phyloP scores from a whole-genome alignment of 2,329 filamentous ascomycete genomes.

The Claviceps purpurea region DNA sequence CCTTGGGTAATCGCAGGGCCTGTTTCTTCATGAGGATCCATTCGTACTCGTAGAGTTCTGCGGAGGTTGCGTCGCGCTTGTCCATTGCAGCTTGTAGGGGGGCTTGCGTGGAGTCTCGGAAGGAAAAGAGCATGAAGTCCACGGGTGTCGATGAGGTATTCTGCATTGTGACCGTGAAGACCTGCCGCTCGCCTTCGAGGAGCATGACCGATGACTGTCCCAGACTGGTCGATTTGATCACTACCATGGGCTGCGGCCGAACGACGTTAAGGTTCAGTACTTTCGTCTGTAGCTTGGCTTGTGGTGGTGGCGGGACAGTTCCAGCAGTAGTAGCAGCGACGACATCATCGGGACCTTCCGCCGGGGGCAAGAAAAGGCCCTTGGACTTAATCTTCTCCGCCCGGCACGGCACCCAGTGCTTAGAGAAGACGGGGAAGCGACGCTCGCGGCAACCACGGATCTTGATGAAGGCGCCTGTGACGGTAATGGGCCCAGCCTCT shows the following conservation, averaged over 20 bases:
- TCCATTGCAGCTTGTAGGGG: constrained; percentile 62
- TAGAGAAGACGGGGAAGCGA: constrained; percentile 69
- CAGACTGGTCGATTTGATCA: constrained; percentile 63
- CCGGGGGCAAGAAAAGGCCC: constrained; percentile 39
- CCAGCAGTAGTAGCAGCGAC: no score
- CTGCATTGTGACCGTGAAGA: constrained; percentile 65
- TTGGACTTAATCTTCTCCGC: constrained; percentile 65
- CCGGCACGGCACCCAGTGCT: constrained; percentile 58
- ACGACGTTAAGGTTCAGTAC: constrained; percentile 61
- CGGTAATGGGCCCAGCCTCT: constrained; percentile 51
- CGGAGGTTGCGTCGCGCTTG: constrained; percentile 63
- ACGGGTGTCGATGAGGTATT: constrained; percentile 68
- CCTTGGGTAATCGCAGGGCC: constrained; percentile 44
- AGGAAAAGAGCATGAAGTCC: constrained; percentile 77
- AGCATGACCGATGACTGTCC: constrained; percentile 83
- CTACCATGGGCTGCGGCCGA: constrained; percentile 60
- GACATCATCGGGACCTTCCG: constrained; percentile 29
- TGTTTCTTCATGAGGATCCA: constrained; percentile 63
- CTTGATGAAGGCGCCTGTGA: constrained; percentile 68
- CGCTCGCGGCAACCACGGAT: constrained; percentile 71
- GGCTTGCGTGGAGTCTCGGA: constrained; percentile 74
- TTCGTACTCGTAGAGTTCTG: constrained; percentile 78
- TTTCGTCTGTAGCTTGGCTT: constrained; percentile 31
- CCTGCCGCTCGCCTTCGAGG: constrained; percentile 72
- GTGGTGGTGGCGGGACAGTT: constrained; percentile 14